A percentile compares a stretch with the other conserved stretches of the same genome.
Conservation (phyloP, 192 early-diverging fungal genomes). For the Dissophora ornata region DNA sequence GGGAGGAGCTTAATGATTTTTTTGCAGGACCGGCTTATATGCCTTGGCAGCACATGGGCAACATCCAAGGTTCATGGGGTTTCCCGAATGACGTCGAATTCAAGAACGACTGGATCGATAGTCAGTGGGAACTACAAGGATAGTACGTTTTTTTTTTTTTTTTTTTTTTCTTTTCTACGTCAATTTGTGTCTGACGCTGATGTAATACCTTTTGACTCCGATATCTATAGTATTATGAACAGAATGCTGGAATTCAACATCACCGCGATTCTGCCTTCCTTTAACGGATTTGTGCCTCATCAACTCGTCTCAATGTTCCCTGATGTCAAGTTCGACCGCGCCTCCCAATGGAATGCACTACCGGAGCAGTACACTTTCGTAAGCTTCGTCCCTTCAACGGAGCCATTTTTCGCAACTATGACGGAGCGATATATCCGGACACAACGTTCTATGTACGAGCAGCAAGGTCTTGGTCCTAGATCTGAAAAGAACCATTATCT, state of each 20-base stretch:
- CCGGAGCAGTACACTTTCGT: constrained; percentile 3
- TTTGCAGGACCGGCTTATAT: constrained; percentile 41
- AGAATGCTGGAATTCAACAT: constrained; percentile 46
- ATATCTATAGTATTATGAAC: constrained; percentile 26
- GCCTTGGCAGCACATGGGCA: constrained; percentile 54
- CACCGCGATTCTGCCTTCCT: constrained; percentile 40
- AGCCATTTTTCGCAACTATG: constrained; percentile 27
- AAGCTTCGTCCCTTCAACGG: constrained; percentile 27
- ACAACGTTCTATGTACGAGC: constrained; percentile 24
- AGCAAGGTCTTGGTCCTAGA: not conserved
- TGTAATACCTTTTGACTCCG: too few species aligned
- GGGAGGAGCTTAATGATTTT: constrained; percentile 23
- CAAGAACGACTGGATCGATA: constrained; percentile 52
- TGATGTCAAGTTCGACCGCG: constrained; percentile 9
- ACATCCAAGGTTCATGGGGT: constrained; percentile 39
- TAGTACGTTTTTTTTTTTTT: too few species aligned
- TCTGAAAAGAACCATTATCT: constrained; percentile 22
- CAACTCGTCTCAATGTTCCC: constrained; percentile 15
- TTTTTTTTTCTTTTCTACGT: too few species aligned
- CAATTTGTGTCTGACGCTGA: too few species aligned
- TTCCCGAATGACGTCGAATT: constrained; percentile 14
- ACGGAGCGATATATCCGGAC: constrained; percentile 27
- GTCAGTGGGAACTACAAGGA: constrained; percentile 41
- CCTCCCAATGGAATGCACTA: constrained; percentile 26
- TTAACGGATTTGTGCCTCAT: constrained; percentile 45